Evolutionary conservation across 1,139 yeast species (phyloP).

Genomic region (Geotrichum reessii): DNA sequence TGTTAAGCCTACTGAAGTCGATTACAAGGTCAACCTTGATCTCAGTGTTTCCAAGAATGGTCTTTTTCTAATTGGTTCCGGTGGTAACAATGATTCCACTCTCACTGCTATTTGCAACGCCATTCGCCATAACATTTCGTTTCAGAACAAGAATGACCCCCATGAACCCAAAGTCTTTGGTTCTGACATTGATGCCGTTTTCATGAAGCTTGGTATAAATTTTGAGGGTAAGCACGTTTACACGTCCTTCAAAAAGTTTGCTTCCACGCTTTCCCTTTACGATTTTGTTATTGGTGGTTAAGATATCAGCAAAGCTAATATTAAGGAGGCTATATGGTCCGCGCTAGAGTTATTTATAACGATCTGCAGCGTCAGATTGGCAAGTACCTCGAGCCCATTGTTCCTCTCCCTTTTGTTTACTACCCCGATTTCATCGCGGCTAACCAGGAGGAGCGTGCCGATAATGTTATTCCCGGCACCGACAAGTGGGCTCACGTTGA

Average conservation of each 20-base stretch:
- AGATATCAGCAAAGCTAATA: slow-evolving; percentile 75
- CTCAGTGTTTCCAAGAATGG: slow-evolving; percentile 82
- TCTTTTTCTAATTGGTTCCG: slow-evolving; percentile 84
- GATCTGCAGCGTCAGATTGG: slow-evolving; percentile 75
- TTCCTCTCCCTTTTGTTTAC: slow-evolving; percentile 79
- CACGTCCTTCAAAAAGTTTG: slow-evolving; percentile 84
- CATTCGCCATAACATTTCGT: slow-evolving; percentile 70
- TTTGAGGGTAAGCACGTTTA: slow-evolving; percentile 76
- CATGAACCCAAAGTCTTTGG: slow-evolving; percentile 86
- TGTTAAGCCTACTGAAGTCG: slow-evolving; percentile 67
- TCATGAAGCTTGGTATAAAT: slow-evolving; percentile 85
- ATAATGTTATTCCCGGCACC: slow-evolving; percentile 66
- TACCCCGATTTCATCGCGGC: slow-evolving; percentile 97
- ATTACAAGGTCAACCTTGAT: slow-evolving; percentile 83
- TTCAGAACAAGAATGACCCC: slow-evolving; percentile 77
- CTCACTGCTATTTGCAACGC: slow-evolving; percentile 80
- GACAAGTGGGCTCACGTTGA: slow-evolving; percentile 90
- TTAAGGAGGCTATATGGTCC: slow-evolving; percentile 74
- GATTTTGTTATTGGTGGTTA: slow-evolving; percentile 90
- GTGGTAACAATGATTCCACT: slow-evolving; percentile 96
- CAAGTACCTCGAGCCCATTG: slow-evolving; percentile 55
- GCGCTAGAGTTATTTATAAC: slow-evolving; percentile 82
- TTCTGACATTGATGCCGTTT: slow-evolving; percentile 91
- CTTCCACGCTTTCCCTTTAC: slow-evolving; percentile 86
- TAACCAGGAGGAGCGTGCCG: slow-evolving; percentile 88